A percentile compares a stretch with the other conserved stretches of the same genome.
Conservation (phyloP, 2,329 filamentous ascomycete genomes). For the Verticillium tricorpus region DNA sequence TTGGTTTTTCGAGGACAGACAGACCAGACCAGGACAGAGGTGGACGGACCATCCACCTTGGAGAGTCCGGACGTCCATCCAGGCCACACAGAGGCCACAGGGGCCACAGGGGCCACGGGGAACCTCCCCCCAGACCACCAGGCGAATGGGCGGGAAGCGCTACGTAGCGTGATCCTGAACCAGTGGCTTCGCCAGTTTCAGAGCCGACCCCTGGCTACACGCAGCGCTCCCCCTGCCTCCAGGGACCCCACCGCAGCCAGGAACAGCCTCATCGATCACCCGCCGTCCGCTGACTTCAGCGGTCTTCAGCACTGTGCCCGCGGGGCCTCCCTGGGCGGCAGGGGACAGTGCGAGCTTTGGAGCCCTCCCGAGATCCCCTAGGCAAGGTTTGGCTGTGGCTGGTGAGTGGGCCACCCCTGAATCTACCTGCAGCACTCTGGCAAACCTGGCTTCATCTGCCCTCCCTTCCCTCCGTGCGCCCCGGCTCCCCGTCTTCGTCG, state of each 20-base stretch:
- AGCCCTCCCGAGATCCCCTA: background rate
- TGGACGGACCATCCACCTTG: background rate
- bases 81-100: background rate
- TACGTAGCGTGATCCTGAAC: conserved; percentile 4
- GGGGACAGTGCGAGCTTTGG: too few relatives aligned
- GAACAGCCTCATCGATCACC: background rate
- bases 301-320: background rate
- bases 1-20: background rate
- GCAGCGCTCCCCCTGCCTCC: background rate
- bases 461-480: background rate
- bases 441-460: background rate
- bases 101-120: background rate
- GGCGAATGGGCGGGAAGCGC: conserved; percentile 1
- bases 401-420: background rate
- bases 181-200: conserved; percentile 1
- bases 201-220: conserved; percentile 1
- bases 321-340: too few relatives aligned
- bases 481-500: background rate
- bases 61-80: background rate
- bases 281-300: background rate
- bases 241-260: background rate
- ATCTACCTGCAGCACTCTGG: background rate
- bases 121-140: background rate
- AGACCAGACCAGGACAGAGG: background rate
- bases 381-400: background rate